Base-by-base conservation (phyloP, 352 stramenopile genomes). In the Globisporangium solare region DNA sequence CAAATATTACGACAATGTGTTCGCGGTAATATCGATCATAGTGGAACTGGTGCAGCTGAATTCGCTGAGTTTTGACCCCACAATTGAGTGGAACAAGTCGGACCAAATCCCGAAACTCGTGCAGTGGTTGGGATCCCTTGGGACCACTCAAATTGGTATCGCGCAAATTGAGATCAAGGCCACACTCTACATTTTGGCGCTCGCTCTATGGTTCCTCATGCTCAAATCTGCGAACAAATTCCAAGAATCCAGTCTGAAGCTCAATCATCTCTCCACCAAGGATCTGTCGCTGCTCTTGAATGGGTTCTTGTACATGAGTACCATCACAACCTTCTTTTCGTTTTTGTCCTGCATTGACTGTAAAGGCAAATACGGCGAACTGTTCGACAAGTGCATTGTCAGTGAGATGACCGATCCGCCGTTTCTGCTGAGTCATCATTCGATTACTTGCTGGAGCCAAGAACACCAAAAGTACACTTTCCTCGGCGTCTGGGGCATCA, bases 191-290 rank as follows among this genome's bases (percentile, higher is more conserved):
- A 54, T 65, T 0, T 4, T 64, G 2, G 47, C 64, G 37, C 53
- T 88, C 14, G 2, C 67, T 10, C 24, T 63, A 8, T 88, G 72
- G 68, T 69, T 82, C 41, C n/a, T 86, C 18, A 53, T 83, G 51
- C 56, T 88, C 55, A 88, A 88, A 60, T 79, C 74, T n/a, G 70
- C 74, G 15, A 88, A 88, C 70, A 82, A 82, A 47, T 88, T 88
- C 58, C 77, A 78, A 50, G 74, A 88, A 32, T 82, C 61, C 31
- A 84, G 68, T 39, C 64, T 64, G 5, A 47, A 75, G 21, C 56
- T 88, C 13, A 79, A 88, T 61, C 69, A 66, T 0, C 45, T 82
- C 20, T 48, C 83, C 15, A 87, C 76, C 7, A 87, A 85, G 37
- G 76, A 87, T 51, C 58, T 87, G 15, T 74, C 76, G 21, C 61